Base-by-base conservation (phyloP, 2,329 filamentous ascomycete genomes). In the Stenocarpella maydis region DNA sequence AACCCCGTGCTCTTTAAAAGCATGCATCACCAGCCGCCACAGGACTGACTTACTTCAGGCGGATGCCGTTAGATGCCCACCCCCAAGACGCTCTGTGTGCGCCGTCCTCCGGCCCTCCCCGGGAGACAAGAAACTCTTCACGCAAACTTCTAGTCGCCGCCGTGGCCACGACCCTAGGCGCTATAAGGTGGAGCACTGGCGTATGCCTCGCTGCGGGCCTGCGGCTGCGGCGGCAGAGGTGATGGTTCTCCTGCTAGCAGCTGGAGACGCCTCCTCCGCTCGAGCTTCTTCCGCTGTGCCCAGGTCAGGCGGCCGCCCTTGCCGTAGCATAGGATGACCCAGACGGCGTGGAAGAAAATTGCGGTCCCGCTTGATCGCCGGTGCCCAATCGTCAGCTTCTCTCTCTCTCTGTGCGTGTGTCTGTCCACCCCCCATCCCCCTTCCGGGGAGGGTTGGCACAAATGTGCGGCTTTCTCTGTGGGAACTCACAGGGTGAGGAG, bases 401-500 rank as follows among this genome's bases (percentile, higher is more conserved):
- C 4, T 34, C n/a, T n/a, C n/a, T n/a, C n/a, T n/a, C n/a, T n/a
- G n/a, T n/a, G n/a, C n/a, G n/a, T n/a, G n/a, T n/a, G n/a, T n/a
- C n/a, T n/a, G n/a, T n/a, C n/a, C n/a, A n/a, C n/a, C n/a, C n/a
- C n/a, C n/a, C n/a, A n/a, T n/a, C n/a, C n/a, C n/a, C n/a, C 31
- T 34, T 34, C 31, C 31, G 31, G 31, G n/a, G 31, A 34, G 31
- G 31, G 31, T 9, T 34, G 31, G 31, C 4, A 34, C 9, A 9
- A 9, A 9, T 34, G 31, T 34, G 31, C 4, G 31, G 7, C 24
- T 39, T 31, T 31, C 5, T 26, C 43, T 28, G 19, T 19, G 12
- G 19, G 21, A 8, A 65, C 67, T 60, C 53, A 69, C 67, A 37
- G 87, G 84, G 89, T 90, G 26, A 92, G 83, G 43, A 91, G 74